Percentiles rank a stretch among this genome's conserved stretches.
These are phyloP conservation scores for Xenosphaeropsis pyriputrescens DNA, from an alignment of 2,329 filamentous ascomycete genomes.

Conservation along the genomic window DNA sequence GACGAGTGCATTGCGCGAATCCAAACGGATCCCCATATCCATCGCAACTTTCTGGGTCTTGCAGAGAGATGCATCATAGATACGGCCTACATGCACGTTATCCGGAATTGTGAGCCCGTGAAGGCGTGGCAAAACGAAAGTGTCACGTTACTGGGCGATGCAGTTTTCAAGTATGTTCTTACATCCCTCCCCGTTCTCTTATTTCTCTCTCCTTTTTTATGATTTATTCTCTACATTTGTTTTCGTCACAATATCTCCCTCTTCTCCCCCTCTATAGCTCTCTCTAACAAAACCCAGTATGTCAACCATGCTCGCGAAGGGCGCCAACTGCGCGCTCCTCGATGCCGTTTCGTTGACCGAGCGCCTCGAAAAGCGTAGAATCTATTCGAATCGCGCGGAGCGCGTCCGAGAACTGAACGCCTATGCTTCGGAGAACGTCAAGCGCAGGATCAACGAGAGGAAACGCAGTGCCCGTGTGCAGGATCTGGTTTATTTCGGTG, in stretches of 20 bases:
- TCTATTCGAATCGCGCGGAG: conserved; percentile 2
- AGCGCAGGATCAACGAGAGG: conserved; percentile 10
- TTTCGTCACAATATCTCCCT: too few species aligned
- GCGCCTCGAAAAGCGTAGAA: conserved; percentile 2
- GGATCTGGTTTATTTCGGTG: conserved; percentile 12
- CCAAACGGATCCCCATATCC: conserved; percentile 4
- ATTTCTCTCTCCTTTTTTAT: background rate
- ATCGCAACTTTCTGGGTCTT: conserved; percentile 8
- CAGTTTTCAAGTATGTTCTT: conserved; percentile 12
- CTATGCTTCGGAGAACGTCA: conserved; percentile 10
- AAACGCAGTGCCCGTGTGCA: conserved; percentile 11
- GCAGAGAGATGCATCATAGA: conserved; percentile 8
- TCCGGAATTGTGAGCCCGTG: conserved; percentile 10
- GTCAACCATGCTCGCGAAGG: conserved; percentile 13
- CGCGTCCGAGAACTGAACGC: conserved; percentile 3
- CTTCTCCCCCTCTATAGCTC: too few species aligned
- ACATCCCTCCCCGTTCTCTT: background rate
- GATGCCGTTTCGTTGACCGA: conserved; percentile 12
- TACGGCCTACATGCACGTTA: conserved; percentile 9
- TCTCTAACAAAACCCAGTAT: conserved; percentile 8
- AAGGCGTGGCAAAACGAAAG: conserved; percentile 9
- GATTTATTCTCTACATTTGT: too few species aligned
- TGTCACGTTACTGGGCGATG: conserved; percentile 13
- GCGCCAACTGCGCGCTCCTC: conserved; percentile 15
- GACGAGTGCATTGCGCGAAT: conserved; percentile 8